Conservation (phyloP, 2,329 filamentous ascomycete species). For the Cladorrhinum sp. region DNA sequence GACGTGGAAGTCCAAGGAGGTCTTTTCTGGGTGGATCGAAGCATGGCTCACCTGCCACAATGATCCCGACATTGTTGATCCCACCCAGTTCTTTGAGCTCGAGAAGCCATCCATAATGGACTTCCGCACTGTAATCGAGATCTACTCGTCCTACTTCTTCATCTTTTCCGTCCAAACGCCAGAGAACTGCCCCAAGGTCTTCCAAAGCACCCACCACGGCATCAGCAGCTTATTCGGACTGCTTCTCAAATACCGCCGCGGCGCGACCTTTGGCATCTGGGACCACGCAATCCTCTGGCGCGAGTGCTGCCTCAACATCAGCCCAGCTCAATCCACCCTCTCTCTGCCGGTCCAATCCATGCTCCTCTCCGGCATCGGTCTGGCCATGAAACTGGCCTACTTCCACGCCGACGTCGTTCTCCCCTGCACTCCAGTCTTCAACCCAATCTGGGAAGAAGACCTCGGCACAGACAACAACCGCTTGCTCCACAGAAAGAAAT, state of each 20-base stretch:
- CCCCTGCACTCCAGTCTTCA: slow-evolving; percentile 53
- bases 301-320: slow-evolving; percentile 40
- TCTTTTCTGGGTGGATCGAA: slow-evolving; percentile 44
- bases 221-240: slow-evolving; percentile 54
- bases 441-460: slow-evolving; percentile 55
- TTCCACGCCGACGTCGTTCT: slow-evolving; percentile 52
- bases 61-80: slow-evolving; percentile 30
- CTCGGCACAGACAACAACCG: slow-evolving; percentile 52
- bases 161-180: slow-evolving; percentile 57
- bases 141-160: slow-evolving; percentile 44
- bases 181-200: slow-evolving; percentile 51
- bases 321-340: slow-evolving; percentile 44
- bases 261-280: slow-evolving; percentile 55
- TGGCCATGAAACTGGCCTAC: slow-evolving; percentile 33
- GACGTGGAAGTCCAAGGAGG: slow-evolving; percentile 44
- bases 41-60: slow-evolving; percentile 41
- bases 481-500: slow-evolving; percentile 50
- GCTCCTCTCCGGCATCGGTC: slow-evolving; percentile 44
- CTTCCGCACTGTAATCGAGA: slow-evolving; percentile 32
- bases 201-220: slow-evolving; percentile 56
- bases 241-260: slow-evolving; percentile 53
- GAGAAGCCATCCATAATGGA: slow-evolving; percentile 34
- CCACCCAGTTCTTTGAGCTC: slow-evolving; percentile 30
- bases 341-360: slow-evolving; percentile 48
- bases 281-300: slow-evolving; percentile 57